A percentile compares a stretch with the other conserved stretches of the same genome.
Conservation (phyloP, 495 filamentous ascomycete genomes). For the Chaetomidium leptoderma region DNA sequence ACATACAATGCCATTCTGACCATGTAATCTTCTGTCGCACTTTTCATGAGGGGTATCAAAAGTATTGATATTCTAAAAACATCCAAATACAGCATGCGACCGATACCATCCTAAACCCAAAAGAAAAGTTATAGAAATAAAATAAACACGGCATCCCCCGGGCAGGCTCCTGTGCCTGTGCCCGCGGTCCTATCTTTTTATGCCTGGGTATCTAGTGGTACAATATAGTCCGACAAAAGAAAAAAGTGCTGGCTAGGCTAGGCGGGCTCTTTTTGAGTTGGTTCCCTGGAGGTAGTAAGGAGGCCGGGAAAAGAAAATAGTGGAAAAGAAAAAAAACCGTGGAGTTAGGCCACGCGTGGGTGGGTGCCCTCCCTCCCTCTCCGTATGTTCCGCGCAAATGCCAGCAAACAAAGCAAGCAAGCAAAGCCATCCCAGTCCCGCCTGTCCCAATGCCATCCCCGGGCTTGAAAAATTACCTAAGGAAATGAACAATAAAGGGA, state of each 20-base stretch:
- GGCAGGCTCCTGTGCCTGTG: neutral
- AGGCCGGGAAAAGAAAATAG: neutral
- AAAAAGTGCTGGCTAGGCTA: conserved; percentile 11
- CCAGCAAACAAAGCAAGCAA: neutral
- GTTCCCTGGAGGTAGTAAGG: neutral
- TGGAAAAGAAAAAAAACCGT: too few species aligned
- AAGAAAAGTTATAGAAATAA: neutral
- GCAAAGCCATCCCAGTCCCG: neutral
- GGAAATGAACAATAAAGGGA: neutral
- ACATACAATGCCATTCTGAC: too few species aligned
- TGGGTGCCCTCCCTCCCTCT: too few species aligned
- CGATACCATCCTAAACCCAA: too few species aligned
- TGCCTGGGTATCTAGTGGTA: conserved; percentile 32
- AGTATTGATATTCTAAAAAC: too few species aligned
- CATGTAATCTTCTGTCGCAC: too few species aligned
- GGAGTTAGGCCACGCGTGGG: too few species aligned
- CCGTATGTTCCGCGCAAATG: conserved; percentile 13
- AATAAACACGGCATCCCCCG: neutral
- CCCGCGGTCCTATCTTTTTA: conserved; percentile 3
- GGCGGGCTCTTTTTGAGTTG: neutral
- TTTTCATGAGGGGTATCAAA: too few species aligned
- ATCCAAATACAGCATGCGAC: too few species aligned
- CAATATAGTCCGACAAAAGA: conserved; percentile 25
- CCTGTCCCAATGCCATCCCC: neutral
- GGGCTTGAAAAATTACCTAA: neutral